A percentile compares a stretch with the other conserved stretches of the same genome.
Conservation (phyloP, 495 filamentous ascomycete genomes). For the Chaetomium cochliodes region DNA sequence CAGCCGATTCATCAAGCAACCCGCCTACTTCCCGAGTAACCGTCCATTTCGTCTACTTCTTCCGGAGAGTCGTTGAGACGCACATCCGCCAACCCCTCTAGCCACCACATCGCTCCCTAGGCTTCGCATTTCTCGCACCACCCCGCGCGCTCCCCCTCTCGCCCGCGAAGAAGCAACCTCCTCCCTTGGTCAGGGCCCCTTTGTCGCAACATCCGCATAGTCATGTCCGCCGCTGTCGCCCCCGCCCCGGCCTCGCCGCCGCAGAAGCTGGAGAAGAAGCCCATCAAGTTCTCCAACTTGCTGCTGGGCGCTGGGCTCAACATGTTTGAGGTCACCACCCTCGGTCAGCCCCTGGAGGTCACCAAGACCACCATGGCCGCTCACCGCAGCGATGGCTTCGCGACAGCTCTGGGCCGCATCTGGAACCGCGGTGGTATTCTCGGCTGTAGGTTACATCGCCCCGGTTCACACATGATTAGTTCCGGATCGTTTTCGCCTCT, state of each 20-base stretch:
- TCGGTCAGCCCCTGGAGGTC: conserved; percentile 96
- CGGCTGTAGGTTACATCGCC: conserved; percentile 72
- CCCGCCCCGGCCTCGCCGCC: conserved; percentile 52
- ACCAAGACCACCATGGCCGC: conserved; percentile 99
- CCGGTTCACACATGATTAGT: background rate
- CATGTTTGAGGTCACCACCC: conserved; percentile 76
- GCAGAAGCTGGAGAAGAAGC: conserved; percentile 88
- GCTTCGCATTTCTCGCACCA: conserved; percentile 15
- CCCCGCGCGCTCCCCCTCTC: conserved; percentile 23
- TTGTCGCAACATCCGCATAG: conserved; percentile 49
- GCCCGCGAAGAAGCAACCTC: conserved; percentile 74
- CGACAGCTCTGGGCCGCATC: conserved; percentile 74
- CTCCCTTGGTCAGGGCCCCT: conserved; percentile 91
- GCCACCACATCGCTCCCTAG: background rate
- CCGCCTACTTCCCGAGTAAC: background rate
- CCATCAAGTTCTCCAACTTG: conserved; percentile 99
- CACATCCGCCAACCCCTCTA: conserved; percentile 2
- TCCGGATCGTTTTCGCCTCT: background rate
- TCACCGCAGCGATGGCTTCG: conserved; percentile 86
- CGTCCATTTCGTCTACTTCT: background rate
- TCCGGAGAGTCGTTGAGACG: conserved; percentile 10
- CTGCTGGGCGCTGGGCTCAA: conserved; percentile 94
- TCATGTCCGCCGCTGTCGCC: conserved; percentile 61
- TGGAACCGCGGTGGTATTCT: conserved; percentile 92
- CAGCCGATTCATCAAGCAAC: conserved; percentile 3